phyloP scores from a whole-genome alignment of 345 rosid genomes.

The Schrenkiella parvula region DNA sequence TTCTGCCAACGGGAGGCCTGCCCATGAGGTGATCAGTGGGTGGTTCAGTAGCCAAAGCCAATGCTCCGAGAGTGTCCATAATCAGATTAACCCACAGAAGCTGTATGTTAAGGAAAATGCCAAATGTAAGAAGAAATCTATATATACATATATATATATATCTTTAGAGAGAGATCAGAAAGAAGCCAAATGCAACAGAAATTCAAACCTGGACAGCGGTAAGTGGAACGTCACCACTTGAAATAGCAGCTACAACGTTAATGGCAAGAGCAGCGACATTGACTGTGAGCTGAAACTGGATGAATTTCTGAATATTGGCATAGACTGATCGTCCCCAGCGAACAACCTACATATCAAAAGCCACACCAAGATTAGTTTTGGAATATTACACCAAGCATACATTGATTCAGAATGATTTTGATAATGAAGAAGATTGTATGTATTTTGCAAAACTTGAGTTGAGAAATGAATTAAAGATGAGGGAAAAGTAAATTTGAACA shows the following conservation, averaged over 20 bases:
- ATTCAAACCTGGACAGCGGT: conserved; percentile 84
- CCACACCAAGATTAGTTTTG: background rate
- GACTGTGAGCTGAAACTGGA: conserved; percentile 97
- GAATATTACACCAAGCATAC: background rate
- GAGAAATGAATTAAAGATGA: background rate
- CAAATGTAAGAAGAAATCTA: background rate
- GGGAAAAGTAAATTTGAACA: background rate
- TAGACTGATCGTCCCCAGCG: conserved; percentile 99
- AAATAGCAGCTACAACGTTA: conserved; percentile 87
- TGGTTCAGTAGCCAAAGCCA: conserved; percentile 99
- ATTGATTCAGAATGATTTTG: background rate
- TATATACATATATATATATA: no score
- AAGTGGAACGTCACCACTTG: conserved; percentile 95
- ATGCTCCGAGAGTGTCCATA: conserved; percentile 98
- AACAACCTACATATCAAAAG: conserved; percentile 59
- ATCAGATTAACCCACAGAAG: conserved; percentile 98
- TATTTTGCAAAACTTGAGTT: background rate
- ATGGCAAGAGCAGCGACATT: conserved; percentile 89
- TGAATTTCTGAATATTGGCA: conserved; percentile 97
- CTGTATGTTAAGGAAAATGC: conserved; percentile 34
- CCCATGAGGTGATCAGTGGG: conserved; percentile 91
- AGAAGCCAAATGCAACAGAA: background rate
- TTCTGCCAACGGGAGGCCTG: conserved; percentile 95
- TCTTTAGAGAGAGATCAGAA: background rate
- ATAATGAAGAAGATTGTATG: background rate